Evolutionary conservation across 306 rosid genomes (phyloP).

Genomic region (Potentilla sterilis): DNA sequence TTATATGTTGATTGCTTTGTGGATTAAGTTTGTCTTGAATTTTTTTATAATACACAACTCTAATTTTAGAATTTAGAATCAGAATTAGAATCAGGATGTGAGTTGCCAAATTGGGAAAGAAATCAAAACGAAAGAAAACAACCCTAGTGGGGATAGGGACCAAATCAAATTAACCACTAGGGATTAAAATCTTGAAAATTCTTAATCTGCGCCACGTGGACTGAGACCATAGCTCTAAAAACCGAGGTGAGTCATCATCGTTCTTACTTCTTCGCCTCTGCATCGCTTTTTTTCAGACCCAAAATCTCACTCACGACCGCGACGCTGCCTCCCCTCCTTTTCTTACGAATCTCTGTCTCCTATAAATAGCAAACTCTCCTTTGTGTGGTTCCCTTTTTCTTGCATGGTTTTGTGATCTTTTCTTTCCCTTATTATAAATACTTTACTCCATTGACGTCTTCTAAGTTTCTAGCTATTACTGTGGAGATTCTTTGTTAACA

Average conservation of each 20-base stretch:
- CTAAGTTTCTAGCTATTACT: background rate
- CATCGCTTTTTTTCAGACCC: background rate
- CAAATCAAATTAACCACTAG: background rate
- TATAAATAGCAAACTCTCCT: background rate
- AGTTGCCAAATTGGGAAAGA: conserved; percentile 1
- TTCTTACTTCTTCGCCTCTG: background rate
- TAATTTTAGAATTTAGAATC: background rate
- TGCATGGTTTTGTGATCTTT: background rate
- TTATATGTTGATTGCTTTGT: background rate
- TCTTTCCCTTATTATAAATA: background rate
- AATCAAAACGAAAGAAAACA: background rate
- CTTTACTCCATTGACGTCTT: background rate
- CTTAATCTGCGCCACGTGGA: background rate
- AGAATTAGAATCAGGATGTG: background rate
- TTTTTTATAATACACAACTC: no score
- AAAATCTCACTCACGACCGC: background rate
- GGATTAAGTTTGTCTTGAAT: background rate
- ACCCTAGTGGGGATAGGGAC: background rate
- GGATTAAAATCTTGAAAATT: background rate
- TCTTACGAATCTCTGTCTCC: background rate
- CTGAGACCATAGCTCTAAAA: no score
- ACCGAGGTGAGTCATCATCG: conserved; percentile 2
- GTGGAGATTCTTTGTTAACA: conserved; percentile 1
- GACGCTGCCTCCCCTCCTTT: conserved; percentile 11
- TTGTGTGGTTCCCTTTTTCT: background rate